Percentiles rank a stretch among this genome's conserved stretches.
Conservation (phyloP, 345 rosid species). For the Euclidium syriacum region DNA sequence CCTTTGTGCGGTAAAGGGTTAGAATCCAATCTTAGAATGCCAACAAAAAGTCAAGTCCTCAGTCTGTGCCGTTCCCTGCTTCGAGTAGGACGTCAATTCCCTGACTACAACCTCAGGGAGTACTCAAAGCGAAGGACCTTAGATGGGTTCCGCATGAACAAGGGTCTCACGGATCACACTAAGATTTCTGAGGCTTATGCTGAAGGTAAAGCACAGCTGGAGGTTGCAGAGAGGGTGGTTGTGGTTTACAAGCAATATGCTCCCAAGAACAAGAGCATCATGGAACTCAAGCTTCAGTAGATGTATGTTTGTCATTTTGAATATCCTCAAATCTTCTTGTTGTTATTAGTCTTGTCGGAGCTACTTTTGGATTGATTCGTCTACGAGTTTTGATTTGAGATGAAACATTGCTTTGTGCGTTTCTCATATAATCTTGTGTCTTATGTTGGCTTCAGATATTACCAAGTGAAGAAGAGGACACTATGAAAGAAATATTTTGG, state of each 20-base stretch:
- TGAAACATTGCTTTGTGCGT: background rate
- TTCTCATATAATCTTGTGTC: slow-evolving; percentile 6
- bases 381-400: background rate
- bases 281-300: slow-evolving; percentile 50
- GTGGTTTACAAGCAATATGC: slow-evolving; percentile 65
- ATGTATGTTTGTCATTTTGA: slow-evolving; percentile 11
- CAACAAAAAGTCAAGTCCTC: slow-evolving; percentile 38
- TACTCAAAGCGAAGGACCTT: slow-evolving; percentile 67
- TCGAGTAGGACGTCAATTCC: slow-evolving; percentile 59
- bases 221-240: slow-evolving; percentile 62
- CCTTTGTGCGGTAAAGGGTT: background rate
- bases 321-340: background rate
- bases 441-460: slow-evolving; percentile 4
- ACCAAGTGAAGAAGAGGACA: slow-evolving; percentile 11
- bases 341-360: background rate
- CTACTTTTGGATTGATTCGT: background rate
- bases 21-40: slow-evolving; percentile 17
- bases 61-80: slow-evolving; percentile 63
- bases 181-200: slow-evolving; percentile 45
- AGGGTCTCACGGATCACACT: slow-evolving; percentile 42
- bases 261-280: slow-evolving; percentile 68
- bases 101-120: slow-evolving; percentile 79
- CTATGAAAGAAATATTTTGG: background rate
- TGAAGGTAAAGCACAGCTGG: slow-evolving; percentile 59
- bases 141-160: slow-evolving; percentile 63